phyloP scores from a whole-genome alignment of 306 rosid genomes.

The Herpetospermum pedunculosum region DNA sequence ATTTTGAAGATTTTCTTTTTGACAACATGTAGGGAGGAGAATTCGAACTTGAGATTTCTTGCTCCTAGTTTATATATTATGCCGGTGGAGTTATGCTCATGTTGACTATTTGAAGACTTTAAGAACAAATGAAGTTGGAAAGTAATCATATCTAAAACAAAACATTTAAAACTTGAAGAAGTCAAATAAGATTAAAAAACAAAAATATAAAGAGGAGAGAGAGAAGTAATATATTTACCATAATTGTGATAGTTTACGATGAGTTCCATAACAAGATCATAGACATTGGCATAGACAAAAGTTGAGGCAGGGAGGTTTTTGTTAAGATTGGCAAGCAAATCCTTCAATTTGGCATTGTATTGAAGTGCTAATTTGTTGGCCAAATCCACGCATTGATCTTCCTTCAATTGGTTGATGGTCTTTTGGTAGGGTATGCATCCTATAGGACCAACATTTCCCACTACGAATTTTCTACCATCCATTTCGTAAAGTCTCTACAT shows the following conservation, averaged over 20 bases:
- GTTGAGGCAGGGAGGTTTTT: constrained; percentile 67
- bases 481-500: constrained; percentile 62
- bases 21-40: too few species aligned
- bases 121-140: too few species aligned
- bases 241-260: constrained; percentile 44
- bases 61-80: too few species aligned
- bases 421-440: constrained; percentile 93
- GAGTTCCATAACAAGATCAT: constrained; percentile 59
- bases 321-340: constrained; percentile 50
- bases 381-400: constrained; percentile 73
- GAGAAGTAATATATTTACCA: constrained; percentile 24
- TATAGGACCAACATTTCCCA: constrained; percentile 82
- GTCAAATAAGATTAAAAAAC: background rate
- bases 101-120: too few species aligned
- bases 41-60: too few species aligned
- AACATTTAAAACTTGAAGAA: too few species aligned
- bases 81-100: too few species aligned
- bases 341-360: constrained; percentile 65
- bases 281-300: constrained; percentile 68
- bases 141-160: too few species aligned
- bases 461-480: constrained; percentile 79
- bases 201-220: background rate
- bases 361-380: constrained; percentile 68
- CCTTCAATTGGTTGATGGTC: constrained; percentile 58
- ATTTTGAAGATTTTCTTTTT: too few species aligned